These are phyloP conservation scores for Phytophthora cryptogea DNA, from an alignment of 352 stramenopile species.

Conservation along the genomic window DNA sequence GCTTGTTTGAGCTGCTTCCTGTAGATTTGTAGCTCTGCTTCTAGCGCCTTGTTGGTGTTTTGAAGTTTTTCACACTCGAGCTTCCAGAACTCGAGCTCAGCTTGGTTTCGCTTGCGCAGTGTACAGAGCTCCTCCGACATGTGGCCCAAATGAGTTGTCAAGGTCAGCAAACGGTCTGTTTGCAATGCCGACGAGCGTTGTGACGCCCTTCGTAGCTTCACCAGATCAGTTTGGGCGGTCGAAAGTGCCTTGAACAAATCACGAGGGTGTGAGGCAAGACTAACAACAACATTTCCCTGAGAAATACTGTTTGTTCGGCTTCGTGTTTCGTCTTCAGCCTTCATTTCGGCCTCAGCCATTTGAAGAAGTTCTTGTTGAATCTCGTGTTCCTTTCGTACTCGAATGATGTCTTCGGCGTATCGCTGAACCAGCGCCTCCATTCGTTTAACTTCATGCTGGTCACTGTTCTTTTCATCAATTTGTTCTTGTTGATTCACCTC, in stretches of 20 bases:
- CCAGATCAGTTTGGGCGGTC: slow-evolving; percentile 46
- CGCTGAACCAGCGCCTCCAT: slow-evolving; percentile 50
- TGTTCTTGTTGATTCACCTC: not conserved
- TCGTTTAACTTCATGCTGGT: slow-evolving; percentile 45
- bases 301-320: slow-evolving; percentile 65
- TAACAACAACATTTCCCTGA: slow-evolving; percentile 54
- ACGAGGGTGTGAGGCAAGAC: slow-evolving; percentile 56
- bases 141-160: slow-evolving; percentile 65
- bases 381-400: slow-evolving; percentile 58
- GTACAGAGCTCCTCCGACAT: slow-evolving; percentile 76
- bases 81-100: slow-evolving; percentile 70
- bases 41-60: slow-evolving; percentile 48
- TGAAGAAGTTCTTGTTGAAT: slow-evolving; percentile 51
- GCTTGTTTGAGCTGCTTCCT: slow-evolving; percentile 39
- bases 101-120: slow-evolving; percentile 58
- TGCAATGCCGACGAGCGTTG: slow-evolving; percentile 59
- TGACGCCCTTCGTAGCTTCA: slow-evolving; percentile 48
- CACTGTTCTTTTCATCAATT: not conserved
- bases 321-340: slow-evolving; percentile 43
- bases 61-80: slow-evolving; percentile 71
- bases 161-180: slow-evolving; percentile 61
- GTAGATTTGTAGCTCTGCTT: slow-evolving; percentile 37
- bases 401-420: slow-evolving; percentile 57
- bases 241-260: slow-evolving; percentile 70
- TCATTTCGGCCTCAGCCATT: slow-evolving; percentile 44